Evolutionary conservation across 345 rosid genomes (phyloP).

Genomic region (Gossypium longicalyx): DNA sequence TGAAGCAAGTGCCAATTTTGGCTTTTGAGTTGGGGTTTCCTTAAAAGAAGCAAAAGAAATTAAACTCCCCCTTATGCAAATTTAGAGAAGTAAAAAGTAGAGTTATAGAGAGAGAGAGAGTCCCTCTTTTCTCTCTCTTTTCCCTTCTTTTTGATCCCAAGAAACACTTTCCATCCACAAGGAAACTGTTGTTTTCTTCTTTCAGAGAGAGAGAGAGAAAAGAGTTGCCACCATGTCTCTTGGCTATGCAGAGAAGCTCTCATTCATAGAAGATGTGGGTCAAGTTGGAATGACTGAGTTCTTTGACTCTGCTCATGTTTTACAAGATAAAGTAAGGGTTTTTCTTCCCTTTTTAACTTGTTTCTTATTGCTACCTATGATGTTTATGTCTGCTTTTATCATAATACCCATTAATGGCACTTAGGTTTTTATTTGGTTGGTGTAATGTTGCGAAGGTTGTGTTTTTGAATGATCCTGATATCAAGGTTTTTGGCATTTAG

Average conservation of each 20-base stretch:
- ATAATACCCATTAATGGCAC: background rate
- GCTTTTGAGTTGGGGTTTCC: slow-evolving; percentile 37
- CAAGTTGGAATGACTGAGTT: slow-evolving; percentile 91
- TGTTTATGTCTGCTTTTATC: background rate
- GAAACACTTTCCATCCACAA: background rate
- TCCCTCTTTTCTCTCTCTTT: slow-evolving; percentile 8
- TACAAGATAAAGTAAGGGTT: slow-evolving; percentile 52
- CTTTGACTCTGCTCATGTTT: slow-evolving; percentile 66
- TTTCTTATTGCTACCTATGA: background rate
- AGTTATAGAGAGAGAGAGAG: background rate
- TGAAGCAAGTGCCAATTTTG: slow-evolving; percentile 15
- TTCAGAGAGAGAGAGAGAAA: slow-evolving; percentile 1
- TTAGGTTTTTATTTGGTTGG: slow-evolving; percentile 13
- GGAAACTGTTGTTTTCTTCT: background rate
- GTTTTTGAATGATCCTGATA: slow-evolving; percentile 17
- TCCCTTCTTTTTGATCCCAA: slow-evolving; percentile 11
- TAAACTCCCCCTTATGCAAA: slow-evolving; percentile 10
- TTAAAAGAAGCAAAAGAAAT: slow-evolving; percentile 33
- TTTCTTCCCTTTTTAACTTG: background rate
- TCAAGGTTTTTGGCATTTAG: slow-evolving; percentile 5
- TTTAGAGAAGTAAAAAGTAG: slow-evolving; percentile 9
- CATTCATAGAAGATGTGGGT: slow-evolving; percentile 99
- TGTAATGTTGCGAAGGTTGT: slow-evolving; percentile 2
- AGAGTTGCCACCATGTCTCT: slow-evolving; percentile 59
- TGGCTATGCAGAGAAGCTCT: slow-evolving; percentile 97